Evolutionary conservation across 352 stramenopile species (phyloP), one percentile per base, ranked within the genome.

Genomic region (Pythium dissimile): DNA sequence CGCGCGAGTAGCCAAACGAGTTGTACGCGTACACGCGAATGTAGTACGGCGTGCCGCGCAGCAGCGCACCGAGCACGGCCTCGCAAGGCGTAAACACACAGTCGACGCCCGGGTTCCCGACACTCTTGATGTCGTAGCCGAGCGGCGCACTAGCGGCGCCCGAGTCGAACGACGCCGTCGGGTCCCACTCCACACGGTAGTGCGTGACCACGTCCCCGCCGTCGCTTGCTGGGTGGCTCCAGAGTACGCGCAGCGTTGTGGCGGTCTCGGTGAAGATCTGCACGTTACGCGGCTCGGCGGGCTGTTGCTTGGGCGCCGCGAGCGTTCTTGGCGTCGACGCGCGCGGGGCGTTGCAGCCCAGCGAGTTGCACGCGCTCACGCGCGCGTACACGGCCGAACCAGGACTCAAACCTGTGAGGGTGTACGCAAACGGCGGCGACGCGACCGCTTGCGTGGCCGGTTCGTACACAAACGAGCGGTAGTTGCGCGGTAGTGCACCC

Each of bases 141-240:
- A 97, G 55, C 3, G 92, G 68, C n/a, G 79, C 81, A n/a, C 75
- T 77, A 39, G 79, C 72, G 5, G 37, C n/a, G 0, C 79, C 85
- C 5, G 80, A 94, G 48, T 86, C 75, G 62, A 98, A 98, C n/a
- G 71, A 82, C 5, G 80, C 70, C 5, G 62, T 72, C 4, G 69
- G 62, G 57, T 98, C 96, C 96, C 96, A 99, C 69, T 98, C 95
- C 6, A 98, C 73, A 2, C 91, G 73, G 47, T 98, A 99, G 59
- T 97, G 96, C 8, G 89, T 95, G 39, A 99, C 87, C 0, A 77
- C 62, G 28, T 96, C 86, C 3, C 96, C 96, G 15, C 96, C 96
- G 59, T 98, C 83, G 54, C 89, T 97, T 2, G 69, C 27, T 1
- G 96, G 95, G 26, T 96, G 78, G n/a, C 77, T 86, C 78, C 90